Evolutionary conservation across 2,329 filamentous ascomycete genomes (phyloP).

Genomic region (Cladosporium sp.): DNA sequence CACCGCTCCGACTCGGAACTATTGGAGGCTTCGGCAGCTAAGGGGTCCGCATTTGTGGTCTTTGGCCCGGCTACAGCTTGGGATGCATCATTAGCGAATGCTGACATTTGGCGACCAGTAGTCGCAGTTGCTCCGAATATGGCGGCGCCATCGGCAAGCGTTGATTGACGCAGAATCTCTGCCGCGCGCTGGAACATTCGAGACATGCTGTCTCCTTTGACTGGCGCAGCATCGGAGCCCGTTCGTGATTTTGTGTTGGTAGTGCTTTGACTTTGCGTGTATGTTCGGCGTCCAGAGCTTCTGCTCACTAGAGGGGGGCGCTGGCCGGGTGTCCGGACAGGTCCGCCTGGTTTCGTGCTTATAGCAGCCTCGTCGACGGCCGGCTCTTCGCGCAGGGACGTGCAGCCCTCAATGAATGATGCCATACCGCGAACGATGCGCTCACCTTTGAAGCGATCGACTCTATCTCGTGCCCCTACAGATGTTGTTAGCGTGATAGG

Average conservation of each 20-base stretch:
- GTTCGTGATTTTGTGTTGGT: neutral
- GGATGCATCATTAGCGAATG: neutral
- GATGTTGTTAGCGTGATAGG: neutral
- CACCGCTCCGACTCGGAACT: conserved; percentile 2
- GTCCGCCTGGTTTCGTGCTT: neutral
- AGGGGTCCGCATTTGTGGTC: neutral
- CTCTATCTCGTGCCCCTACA: conserved; percentile 30
- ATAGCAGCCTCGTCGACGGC: neutral
- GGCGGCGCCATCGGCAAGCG: conserved; percentile 26
- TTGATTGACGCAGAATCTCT: conserved; percentile 26
- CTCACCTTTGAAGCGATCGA: conserved; percentile 26
- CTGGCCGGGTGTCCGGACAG: conserved; percentile 3
- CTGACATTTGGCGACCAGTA: conserved; percentile 14
- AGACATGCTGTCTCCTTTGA: conserved; percentile 18
- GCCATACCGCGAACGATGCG: conserved; percentile 23
- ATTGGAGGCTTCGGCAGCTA: neutral
- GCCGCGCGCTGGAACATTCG: conserved; percentile 24
- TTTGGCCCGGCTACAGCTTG: neutral
- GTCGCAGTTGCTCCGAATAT: conserved; percentile 26
- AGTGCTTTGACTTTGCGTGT: neutral
- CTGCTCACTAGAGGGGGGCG: conserved; percentile 15
- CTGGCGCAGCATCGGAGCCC: neutral
- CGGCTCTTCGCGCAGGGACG: neutral
- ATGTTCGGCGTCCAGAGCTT: conserved; percentile 12
- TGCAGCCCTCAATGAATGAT: conserved; percentile 21